Evolutionary conservation across 139 green algal genomes (phyloP), one percentile per base, ranked within the genome.

Genomic region (Chlorella sorokiniana): DNA sequence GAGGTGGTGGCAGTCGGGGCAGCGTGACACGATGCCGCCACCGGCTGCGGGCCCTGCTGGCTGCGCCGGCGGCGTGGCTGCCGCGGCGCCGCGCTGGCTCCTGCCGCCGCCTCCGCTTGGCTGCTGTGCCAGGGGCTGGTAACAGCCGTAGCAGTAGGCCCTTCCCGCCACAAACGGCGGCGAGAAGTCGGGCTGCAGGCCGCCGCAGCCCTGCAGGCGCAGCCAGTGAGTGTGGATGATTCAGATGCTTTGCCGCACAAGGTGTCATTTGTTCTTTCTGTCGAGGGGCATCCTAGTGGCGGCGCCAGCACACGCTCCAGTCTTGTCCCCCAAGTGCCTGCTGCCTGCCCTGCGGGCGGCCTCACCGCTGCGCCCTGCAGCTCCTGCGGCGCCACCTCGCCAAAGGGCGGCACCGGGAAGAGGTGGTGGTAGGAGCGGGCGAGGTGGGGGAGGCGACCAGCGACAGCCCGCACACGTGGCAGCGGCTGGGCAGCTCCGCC

Each of bases 381-480:
- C 40, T 81, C 73, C 14, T 62, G 54, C 5, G 54, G 18, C 4
- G 48, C 4, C 20, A 94, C 76, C 48, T 98, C 95, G 0, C 86
- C 45, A 70, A 95, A 99, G 0, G 88, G 85, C 29, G 84, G 56
- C 0, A 98, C 92, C 0, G 96, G 96, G 82, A 99, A 99, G 10
- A 99, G 89, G 88, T 99, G 96, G 86, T 99, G 96, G 88, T 99
- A 99, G 61, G 94, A 98, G 33, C 96, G 88, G 3, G 96, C 96
- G 23, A 99, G 83, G 86, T 99, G 96, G 2, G 92, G 0, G 94
- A 97, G 0, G 95, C 97, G 16, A 99, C 94, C n/a, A 99, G 91
- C 23, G 95, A 97, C 54, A 99, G 88, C 6, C 86, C 89, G 82
- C 96, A 99, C 38, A 97, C 91, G 71, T 96, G 94, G 87, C 96